phyloP scores from a whole-genome alignment of 2,329 filamentous ascomycete genomes.

The Exophiala calicioides region DNA sequence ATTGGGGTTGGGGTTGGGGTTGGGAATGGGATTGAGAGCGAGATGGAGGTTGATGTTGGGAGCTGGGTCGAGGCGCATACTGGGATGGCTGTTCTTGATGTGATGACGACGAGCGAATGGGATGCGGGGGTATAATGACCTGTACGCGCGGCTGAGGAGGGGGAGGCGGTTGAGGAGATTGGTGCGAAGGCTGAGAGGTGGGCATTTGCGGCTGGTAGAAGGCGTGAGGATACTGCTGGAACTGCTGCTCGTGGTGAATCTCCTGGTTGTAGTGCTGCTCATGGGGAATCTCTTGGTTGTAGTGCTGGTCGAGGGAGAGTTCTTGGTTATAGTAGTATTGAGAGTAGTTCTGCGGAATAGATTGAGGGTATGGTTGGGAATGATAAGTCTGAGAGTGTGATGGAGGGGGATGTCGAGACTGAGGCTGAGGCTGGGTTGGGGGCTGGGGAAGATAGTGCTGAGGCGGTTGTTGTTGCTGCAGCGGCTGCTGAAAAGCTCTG shows the following conservation, averaged over 20 bases:
- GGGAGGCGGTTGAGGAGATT: not conserved
- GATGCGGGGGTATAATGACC: conserved; percentile 6
- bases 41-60: conserved; percentile 3
- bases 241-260: conserved; percentile 5
- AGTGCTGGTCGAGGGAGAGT: no score
- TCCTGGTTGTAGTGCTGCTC: conserved; percentile 29
- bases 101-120: conserved; percentile 28
- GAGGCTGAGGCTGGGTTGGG: conserved; percentile 4
- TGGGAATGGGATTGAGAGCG: conserved; percentile 7
- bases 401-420: conserved; percentile 2
- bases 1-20: not conserved
- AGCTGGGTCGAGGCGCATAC: conserved; percentile 33
- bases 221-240: conserved; percentile 6
- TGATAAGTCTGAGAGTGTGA: conserved; percentile 11
- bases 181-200: no score
- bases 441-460: conserved; percentile 6
- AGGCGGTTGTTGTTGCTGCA: not conserved
- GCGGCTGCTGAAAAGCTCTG: not conserved
- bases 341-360: conserved; percentile 33
- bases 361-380: conserved; percentile 8
- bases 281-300: conserved; percentile 5
- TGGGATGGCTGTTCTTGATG: conserved; percentile 35
- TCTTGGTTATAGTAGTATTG: conserved; percentile 44
- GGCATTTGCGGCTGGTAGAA: conserved; percentile 8
- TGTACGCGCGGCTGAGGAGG: conserved; percentile 9